phyloP scores from a whole-genome alignment of 192 early-diverging fungal genomes.

The Coemansia erecta region DNA sequence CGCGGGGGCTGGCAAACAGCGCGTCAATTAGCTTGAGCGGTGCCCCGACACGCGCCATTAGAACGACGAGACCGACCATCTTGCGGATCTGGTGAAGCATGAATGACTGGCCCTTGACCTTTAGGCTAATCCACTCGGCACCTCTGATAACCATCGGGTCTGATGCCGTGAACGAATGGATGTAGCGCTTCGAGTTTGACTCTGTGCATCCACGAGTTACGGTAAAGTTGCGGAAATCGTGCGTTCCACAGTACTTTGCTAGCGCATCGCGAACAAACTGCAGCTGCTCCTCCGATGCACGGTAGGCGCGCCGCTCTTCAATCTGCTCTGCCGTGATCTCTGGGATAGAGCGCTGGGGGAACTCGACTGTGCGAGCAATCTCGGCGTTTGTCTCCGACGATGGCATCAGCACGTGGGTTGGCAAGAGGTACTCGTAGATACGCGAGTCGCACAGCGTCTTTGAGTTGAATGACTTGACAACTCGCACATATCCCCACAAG shows the following conservation, averaged over 20 bases:
- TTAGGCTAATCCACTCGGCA: constrained; percentile 89
- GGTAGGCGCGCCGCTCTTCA: constrained; percentile 59
- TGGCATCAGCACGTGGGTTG: constrained; percentile 80
- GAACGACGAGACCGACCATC: constrained; percentile 91
- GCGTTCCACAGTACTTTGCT: constrained; percentile 74
- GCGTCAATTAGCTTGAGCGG: constrained; percentile 65
- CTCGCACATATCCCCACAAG: constrained; percentile 76
- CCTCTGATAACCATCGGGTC: constrained; percentile 67
- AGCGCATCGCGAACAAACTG: constrained; percentile 67
- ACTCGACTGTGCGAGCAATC: constrained; percentile 29
- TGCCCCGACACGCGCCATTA: constrained; percentile 75
- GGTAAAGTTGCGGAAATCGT: constrained; percentile 97
- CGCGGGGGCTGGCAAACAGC: constrained; percentile 62
- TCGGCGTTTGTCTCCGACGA: constrained; percentile 42
- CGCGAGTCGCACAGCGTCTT: constrained; percentile 91
- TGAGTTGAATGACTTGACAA: constrained; percentile 78
- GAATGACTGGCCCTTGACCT: constrained; percentile 93
- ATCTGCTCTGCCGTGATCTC: constrained; percentile 61
- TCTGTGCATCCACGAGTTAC: constrained; percentile 75
- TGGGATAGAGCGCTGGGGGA: constrained; percentile 29
- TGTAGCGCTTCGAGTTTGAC: constrained; percentile 74
- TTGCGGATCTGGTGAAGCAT: constrained; percentile 99
- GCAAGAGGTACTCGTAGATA: constrained; percentile 95
- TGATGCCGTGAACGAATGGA: constrained; percentile 75
- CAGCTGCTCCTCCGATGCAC: constrained; percentile 63